Conservation (phyloP, 768 basidiomycete species). For the Psilocybe cubensis region DNA sequence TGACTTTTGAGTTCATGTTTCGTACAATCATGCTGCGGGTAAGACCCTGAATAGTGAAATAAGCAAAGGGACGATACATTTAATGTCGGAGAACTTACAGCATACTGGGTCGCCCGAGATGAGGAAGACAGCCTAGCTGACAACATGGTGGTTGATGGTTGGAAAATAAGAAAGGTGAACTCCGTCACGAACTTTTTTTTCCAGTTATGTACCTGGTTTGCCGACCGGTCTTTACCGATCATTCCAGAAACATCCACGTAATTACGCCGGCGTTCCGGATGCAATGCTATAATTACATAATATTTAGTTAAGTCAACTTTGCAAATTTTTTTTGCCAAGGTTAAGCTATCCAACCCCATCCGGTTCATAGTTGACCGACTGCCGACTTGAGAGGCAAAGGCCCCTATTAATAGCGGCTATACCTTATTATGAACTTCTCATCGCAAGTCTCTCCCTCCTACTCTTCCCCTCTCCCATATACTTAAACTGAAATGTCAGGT, state of each 20-base stretch:
- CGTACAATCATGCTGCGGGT: slow-evolving; percentile 79
- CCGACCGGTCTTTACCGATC: slow-evolving; percentile 44
- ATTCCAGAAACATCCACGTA: slow-evolving; percentile 37
- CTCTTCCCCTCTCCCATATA: not conserved
- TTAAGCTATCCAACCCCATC: not conserved
- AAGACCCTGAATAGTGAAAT: slow-evolving; percentile 48
- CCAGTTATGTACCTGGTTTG: slow-evolving; percentile 38
- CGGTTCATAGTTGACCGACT: not conserved
- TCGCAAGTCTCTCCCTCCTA: not conserved
- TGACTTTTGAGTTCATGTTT: slow-evolving; percentile 96
- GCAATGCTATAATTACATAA: not conserved
- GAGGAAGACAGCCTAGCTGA: slow-evolving; percentile 65
- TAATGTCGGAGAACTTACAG: slow-evolving; percentile 42
- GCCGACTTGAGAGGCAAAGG: slow-evolving; percentile 1
- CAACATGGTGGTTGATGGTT: slow-evolving; percentile 66
- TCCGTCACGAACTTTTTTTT: slow-evolving; percentile 48
- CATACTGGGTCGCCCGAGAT: slow-evolving; percentile 65
- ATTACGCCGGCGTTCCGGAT: too few species aligned
- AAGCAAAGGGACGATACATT: not conserved
- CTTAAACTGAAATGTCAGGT: slow-evolving; percentile 24
- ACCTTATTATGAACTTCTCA: not conserved
- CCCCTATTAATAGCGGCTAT: not conserved
- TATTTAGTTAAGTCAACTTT: not conserved
- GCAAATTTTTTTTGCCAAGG: not conserved
- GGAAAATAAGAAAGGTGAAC: slow-evolving; percentile 45